Conservation (phyloP, 1,284 basidiomycete genomes). For the Malassezia brasiliensis region DNA sequence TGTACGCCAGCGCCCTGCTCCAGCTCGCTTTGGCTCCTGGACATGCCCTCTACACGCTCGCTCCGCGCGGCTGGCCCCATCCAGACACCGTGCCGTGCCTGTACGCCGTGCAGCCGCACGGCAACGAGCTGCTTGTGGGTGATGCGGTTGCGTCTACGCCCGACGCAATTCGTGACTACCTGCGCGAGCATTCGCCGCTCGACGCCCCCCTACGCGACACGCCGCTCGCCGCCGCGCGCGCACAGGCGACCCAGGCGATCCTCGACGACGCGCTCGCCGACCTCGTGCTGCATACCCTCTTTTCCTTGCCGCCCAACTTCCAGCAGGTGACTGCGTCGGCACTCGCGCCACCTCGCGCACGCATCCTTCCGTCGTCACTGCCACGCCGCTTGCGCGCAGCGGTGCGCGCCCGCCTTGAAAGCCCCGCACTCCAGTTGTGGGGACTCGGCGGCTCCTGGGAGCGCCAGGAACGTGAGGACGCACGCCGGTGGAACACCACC, state of each 20-base stretch:
- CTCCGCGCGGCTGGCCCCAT: constrained; percentile 22
- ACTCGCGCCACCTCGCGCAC: not conserved
- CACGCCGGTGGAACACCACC: constrained; percentile 20
- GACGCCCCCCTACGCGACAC: constrained; percentile 11
- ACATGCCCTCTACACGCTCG: constrained; percentile 11
- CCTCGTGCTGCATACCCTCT: constrained; percentile 31
- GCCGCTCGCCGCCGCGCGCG: constrained; percentile 8
- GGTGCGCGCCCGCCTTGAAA: constrained; percentile 25
- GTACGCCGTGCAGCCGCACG: constrained; percentile 12
- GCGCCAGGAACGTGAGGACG: constrained; percentile 15
- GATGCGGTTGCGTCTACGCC: constrained; percentile 19
- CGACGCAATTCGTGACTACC: constrained; percentile 19
- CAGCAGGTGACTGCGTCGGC: constrained; percentile 24
- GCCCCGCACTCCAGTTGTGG: constrained; percentile 21
- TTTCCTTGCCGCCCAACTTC: constrained; percentile 31
- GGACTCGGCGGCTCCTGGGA: constrained; percentile 28
- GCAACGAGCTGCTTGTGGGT: not conserved
- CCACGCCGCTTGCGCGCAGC: constrained; percentile 30
- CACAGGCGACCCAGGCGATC: constrained; percentile 23
- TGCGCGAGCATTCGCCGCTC: constrained; percentile 15
- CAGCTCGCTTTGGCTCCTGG: constrained; percentile 14
- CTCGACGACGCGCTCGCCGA: constrained; percentile 30
- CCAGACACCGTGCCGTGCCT: constrained; percentile 23
- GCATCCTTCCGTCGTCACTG: constrained; percentile 22
- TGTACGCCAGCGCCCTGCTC: constrained; percentile 31